phyloP scores from a whole-genome alignment of 2,329 filamentous ascomycete species.

The Plenodomus lindquistii region DNA sequence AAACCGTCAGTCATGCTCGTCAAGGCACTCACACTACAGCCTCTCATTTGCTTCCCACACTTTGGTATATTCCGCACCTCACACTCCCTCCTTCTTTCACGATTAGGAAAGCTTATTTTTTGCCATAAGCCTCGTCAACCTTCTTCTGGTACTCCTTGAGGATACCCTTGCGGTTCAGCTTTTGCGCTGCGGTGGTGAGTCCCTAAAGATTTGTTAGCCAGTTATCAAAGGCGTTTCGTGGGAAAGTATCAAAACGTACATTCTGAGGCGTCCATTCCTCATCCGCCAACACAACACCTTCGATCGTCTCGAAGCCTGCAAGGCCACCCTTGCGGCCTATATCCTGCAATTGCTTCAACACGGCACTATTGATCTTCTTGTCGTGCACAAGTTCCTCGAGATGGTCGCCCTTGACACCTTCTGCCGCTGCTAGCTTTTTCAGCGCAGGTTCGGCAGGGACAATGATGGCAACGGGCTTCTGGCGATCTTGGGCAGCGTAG shows the following conservation, averaged over 20 bases:
- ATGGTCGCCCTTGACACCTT: slow-evolving; percentile 65
- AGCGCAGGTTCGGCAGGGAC: slow-evolving; percentile 61
- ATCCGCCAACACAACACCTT: slow-evolving; percentile 76
- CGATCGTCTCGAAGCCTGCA: slow-evolving; percentile 71
- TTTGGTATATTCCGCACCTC: not conserved
- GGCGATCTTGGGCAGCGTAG: slow-evolving; percentile 74
- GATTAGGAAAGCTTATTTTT: not conserved
- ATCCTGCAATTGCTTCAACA: slow-evolving; percentile 72
- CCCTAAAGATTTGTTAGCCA: slow-evolving; percentile 41
- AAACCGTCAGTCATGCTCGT: too few species aligned
- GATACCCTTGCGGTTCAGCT: slow-evolving; percentile 56
- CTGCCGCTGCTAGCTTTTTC: slow-evolving; percentile 59
- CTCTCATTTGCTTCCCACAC: too few species aligned
- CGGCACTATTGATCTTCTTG: slow-evolving; percentile 64
- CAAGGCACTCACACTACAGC: too few species aligned
- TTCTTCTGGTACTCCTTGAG: slow-evolving; percentile 57
- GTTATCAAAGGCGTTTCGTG: not conserved
- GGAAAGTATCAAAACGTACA: slow-evolving; percentile 58
- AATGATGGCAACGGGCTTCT: slow-evolving; percentile 83
- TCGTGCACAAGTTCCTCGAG: slow-evolving; percentile 71
- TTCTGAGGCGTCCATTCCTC: slow-evolving; percentile 88
- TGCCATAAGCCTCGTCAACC: slow-evolving; percentile 52
- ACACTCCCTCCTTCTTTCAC: too few species aligned
- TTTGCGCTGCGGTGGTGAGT: slow-evolving; percentile 57
- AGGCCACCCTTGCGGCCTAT: slow-evolving; percentile 70